phyloP scores from a whole-genome alignment of 176 grass and related monocot genomes.

The Hsuehochloa calcarea region DNA sequence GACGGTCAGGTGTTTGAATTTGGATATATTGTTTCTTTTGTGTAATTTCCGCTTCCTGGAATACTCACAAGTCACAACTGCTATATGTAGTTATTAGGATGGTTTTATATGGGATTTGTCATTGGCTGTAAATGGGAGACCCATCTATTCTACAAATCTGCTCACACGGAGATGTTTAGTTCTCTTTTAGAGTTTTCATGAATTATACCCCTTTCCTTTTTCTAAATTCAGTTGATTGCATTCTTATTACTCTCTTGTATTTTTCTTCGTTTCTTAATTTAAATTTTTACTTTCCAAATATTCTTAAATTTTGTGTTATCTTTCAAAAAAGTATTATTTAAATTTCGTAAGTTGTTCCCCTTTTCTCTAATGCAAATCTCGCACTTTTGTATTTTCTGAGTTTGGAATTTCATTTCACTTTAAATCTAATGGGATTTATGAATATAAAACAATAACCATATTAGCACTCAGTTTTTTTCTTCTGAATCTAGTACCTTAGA shows the following conservation, averaged over 20 bases:
- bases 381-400: background rate
- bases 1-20: background rate
- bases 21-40: constrained; percentile 17
- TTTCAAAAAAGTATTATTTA: background rate
- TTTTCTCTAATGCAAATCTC: background rate
- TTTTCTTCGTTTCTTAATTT: background rate
- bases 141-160: background rate
- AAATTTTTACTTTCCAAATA: background rate
- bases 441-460: background rate
- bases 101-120: constrained; percentile 11
- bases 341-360: background rate
- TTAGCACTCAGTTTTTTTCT: background rate
- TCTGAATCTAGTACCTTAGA: background rate
- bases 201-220: background rate
- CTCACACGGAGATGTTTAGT: background rate
- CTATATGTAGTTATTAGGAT: constrained; percentile 17
- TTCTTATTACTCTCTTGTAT: background rate
- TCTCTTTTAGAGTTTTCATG: background rate
- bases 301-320: background rate
- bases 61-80: background rate
- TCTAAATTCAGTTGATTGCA: background rate
- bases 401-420: background rate
- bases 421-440: background rate
- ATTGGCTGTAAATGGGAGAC: constrained; percentile 4
- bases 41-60: background rate